Conservation (phyloP, 306 rosid genomes). For the Prunus mongolica region DNA sequence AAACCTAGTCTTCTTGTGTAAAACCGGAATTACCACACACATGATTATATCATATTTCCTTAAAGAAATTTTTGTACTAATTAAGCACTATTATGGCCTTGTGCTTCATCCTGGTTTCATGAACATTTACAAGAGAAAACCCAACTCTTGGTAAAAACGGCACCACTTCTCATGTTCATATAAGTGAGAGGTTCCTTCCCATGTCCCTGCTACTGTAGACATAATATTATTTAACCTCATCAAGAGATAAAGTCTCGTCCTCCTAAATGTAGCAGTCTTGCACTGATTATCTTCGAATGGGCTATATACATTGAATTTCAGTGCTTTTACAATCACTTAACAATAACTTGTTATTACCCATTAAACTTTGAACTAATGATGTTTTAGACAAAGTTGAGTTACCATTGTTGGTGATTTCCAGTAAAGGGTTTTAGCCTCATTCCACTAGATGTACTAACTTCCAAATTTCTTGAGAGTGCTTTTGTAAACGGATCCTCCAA, state of each 20-base stretch:
- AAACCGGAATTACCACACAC: neutral
- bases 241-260: neutral
- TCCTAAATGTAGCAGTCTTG: neutral
- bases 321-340: neutral
- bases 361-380: neutral
- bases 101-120: neutral
- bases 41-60: neutral
- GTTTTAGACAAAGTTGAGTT: neutral
- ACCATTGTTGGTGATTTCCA: neutral
- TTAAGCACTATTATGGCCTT: neutral
- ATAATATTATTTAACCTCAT: neutral
- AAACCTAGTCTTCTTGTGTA: neutral
- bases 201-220: too few relatives aligned
- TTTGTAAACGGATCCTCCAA: neutral
- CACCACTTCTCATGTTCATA: constrained; percentile 9
- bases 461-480: neutral
- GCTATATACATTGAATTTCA: neutral
- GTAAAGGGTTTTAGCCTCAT: neutral
- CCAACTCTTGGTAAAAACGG: neutral
- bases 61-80: neutral
- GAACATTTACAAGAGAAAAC: neutral
- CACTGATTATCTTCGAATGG: neutral
- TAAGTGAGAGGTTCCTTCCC: neutral
- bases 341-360: neutral
- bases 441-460: neutral